These are phyloP conservation scores for Alternaria viburni DNA, from an alignment of 2,329 filamentous ascomycete species.

Conservation along the genomic window DNA sequence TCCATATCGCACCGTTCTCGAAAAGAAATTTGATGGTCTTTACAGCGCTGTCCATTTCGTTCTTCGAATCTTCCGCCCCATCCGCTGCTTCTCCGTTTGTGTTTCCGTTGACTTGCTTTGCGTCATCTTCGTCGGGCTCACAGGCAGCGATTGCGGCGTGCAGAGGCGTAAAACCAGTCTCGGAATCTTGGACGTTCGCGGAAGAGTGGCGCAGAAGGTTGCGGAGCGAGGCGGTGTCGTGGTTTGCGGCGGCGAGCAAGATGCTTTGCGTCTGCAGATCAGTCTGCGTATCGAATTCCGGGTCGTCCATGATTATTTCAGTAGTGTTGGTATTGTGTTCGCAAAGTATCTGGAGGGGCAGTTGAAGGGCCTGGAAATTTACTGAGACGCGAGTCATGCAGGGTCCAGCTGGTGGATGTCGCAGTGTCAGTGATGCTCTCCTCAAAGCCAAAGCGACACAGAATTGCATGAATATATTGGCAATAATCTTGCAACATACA, in stretches of 20 bases:
- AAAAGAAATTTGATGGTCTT: conserved; percentile 78
- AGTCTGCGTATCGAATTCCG: conserved; percentile 46
- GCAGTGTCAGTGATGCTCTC: not conserved
- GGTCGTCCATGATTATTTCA: conserved; percentile 36
- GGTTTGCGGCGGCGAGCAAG: conserved; percentile 69
- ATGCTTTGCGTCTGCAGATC: conserved; percentile 63
- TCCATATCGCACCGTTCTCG: conserved; percentile 93
- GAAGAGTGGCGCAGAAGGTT: conserved; percentile 68
- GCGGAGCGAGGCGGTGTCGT: conserved; percentile 71
- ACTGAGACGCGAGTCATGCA: conserved; percentile 16
- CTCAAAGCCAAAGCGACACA: not conserved
- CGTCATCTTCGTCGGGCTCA: conserved; percentile 48
- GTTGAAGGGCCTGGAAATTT: conserved; percentile 17
- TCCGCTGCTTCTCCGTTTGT: conserved; percentile 29
- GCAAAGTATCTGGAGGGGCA: not conserved
- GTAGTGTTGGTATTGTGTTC: not conserved
- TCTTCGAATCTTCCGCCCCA: conserved; percentile 40
- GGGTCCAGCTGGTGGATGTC: not conserved
- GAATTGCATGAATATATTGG: not conserved
- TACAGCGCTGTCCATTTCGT: conserved; percentile 61
- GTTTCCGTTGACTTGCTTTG: conserved; percentile 39
- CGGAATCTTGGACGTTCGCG: conserved; percentile 80
- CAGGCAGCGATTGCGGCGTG: conserved; percentile 82
- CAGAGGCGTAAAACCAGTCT: conserved; percentile 84
- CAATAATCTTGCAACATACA: no score